Conservation (phyloP, 768 basidiomycete species). For the Boletus rubroflammeus region DNA sequence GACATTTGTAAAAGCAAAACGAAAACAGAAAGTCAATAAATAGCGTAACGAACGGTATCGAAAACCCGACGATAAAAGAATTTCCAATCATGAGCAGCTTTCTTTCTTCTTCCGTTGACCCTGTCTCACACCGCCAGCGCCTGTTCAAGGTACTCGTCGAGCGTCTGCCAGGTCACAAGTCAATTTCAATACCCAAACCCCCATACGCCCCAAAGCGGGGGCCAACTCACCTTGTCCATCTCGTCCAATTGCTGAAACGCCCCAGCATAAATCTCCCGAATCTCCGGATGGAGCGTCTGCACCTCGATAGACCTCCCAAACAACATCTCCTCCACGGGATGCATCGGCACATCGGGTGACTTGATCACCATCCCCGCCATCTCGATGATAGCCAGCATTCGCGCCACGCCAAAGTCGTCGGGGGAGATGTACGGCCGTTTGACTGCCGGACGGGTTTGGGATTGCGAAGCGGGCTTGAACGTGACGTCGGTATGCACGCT, state of each 20-base stretch:
- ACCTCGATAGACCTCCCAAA: slow-evolving; percentile 66
- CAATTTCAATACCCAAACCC: not conserved
- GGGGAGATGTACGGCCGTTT: slow-evolving; percentile 54
- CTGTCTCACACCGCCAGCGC: slow-evolving; percentile 17
- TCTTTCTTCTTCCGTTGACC: not conserved
- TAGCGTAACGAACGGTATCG: slow-evolving; percentile 6
- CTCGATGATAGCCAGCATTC: slow-evolving; percentile 89
- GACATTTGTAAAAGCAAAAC: not conserved
- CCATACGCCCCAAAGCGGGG: no score
- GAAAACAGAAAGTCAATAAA: slow-evolving; percentile 13
- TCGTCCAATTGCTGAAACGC: slow-evolving; percentile 74
- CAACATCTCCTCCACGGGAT: slow-evolving; percentile 69
- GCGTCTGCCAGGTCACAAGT: slow-evolving; percentile 13
- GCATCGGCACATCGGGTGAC: slow-evolving; percentile 37
- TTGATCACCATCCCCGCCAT: slow-evolving; percentile 45
- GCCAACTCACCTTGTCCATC: slow-evolving; percentile 62
- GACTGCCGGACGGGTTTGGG: slow-evolving; percentile 12
- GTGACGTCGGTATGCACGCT: slow-evolving; percentile 6
- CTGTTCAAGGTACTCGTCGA: slow-evolving; percentile 31
- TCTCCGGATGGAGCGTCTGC: slow-evolving; percentile 63
- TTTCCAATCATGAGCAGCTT: not conserved
- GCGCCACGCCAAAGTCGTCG: slow-evolving; percentile 82
- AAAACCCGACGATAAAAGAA: not conserved
- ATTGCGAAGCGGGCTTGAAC: slow-evolving; percentile 24
- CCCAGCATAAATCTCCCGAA: slow-evolving; percentile 66